A percentile compares a stretch with the other conserved stretches of the same genome.
These are phyloP conservation scores for Astrothelium macrocarpum DNA, from an alignment of 495 filamentous ascomycete species.

Conservation along the genomic window DNA sequence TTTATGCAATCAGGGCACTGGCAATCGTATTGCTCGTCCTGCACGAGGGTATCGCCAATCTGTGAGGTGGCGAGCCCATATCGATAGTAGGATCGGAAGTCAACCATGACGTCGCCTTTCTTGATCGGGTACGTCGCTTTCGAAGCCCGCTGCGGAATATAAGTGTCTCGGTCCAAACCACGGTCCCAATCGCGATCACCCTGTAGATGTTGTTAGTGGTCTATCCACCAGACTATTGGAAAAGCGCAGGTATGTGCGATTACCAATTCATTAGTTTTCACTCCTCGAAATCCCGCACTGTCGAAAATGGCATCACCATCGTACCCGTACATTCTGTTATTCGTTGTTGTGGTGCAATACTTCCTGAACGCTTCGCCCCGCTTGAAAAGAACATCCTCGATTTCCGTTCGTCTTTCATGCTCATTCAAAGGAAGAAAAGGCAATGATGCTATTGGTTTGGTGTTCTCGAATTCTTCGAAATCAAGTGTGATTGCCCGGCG, in stretches of 20 bases:
- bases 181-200: neutral
- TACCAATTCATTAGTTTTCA: neutral
- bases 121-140: neutral
- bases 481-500: neutral
- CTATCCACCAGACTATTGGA: neutral
- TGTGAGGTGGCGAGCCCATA: conserved; percentile 6
- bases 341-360: conserved; percentile 5
- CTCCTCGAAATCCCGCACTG: conserved; percentile 4
- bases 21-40: conserved; percentile 3
- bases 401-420: neutral
- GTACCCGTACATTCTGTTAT: conserved; percentile 16
- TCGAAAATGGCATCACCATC: conserved; percentile 6
- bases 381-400: conserved; percentile 2
- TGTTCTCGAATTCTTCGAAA: conserved; percentile 14
- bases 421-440: conserved; percentile 14
- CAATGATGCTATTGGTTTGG: conserved; percentile 11
- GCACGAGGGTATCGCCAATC: neutral
- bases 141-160: neutral
- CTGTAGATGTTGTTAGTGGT: neutral
- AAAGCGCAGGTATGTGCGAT: neutral
- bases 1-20: conserved; percentile 8
- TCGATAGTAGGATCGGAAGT: conserved; percentile 15
- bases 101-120: conserved; percentile 18
- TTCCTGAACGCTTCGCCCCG: conserved; percentile 7
- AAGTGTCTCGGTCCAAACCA: too few species aligned